Percentiles rank a stretch among this genome's conserved stretches.
Conservation (phyloP, 1,139 yeast species). For the Blastobotrys proliferans region DNA sequence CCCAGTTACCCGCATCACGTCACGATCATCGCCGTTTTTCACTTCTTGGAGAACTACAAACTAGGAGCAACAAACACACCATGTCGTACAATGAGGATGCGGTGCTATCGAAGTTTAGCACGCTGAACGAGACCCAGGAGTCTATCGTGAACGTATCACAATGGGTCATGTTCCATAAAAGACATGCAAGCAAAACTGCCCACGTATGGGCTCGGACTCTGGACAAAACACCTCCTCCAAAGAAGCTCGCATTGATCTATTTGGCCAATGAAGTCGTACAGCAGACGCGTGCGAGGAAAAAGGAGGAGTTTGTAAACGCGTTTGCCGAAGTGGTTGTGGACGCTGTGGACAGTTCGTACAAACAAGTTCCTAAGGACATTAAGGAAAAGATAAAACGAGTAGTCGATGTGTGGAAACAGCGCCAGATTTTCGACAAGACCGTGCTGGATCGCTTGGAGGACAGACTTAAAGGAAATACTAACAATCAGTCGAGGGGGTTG, state of each 20-base stretch:
- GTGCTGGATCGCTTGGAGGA: slow-evolving; percentile 42
- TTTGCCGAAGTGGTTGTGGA: slow-evolving; percentile 48
- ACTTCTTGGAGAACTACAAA: no score
- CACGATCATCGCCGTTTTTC: no score
- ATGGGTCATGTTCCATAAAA: slow-evolving; percentile 75
- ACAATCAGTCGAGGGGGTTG: slow-evolving; percentile 7
- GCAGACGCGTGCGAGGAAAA: slow-evolving; percentile 65
- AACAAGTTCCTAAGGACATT: slow-evolving; percentile 33
- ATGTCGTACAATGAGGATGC: slow-evolving; percentile 58
- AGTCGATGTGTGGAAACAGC: slow-evolving; percentile 69
- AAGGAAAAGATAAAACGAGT: slow-evolving; percentile 60
- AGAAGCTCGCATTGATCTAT: slow-evolving; percentile 60
- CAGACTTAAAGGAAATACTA: neutral
- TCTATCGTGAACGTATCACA: slow-evolving; percentile 79
- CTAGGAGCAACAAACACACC: neutral
- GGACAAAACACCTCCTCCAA: slow-evolving; percentile 38
- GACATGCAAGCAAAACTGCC: slow-evolving; percentile 59
- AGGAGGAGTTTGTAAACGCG: slow-evolving; percentile 54
- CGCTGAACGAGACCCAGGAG: slow-evolving; percentile 74
- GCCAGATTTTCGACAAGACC: slow-evolving; percentile 49
- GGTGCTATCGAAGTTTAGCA: slow-evolving; percentile 52
- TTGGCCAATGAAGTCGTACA: slow-evolving; percentile 83
- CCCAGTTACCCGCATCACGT: neutral
- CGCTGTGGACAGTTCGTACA: slow-evolving; percentile 34
- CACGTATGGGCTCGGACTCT: slow-evolving; percentile 56